phyloP scores from a whole-genome alignment of 768 basidiomycete species.

The Hemileccinum rubropunctum region DNA sequence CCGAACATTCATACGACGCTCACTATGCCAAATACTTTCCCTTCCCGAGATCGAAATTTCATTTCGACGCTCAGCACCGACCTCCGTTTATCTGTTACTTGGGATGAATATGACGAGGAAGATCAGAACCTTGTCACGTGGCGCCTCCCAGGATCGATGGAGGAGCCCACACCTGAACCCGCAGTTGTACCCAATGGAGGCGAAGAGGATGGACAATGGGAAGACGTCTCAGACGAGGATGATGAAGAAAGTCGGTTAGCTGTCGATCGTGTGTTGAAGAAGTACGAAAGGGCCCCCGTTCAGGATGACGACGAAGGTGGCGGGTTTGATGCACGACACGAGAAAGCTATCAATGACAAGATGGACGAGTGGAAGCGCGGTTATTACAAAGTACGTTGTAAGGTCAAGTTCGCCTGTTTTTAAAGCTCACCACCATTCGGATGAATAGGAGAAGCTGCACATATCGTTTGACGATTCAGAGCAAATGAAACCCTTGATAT shows the following conservation, averaged over 20 bases:
- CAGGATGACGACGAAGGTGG: conserved; percentile 67
- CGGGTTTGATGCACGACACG: conserved; percentile 77
- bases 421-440: conserved; percentile 11
- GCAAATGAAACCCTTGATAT: conserved; percentile 67
- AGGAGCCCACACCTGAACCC: conserved; percentile 32
- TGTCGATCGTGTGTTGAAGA: conserved; percentile 76
- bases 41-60: conserved; percentile 78
- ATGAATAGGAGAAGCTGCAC: conserved; percentile 74
- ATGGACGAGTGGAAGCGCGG: conserved; percentile 90
- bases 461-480: conserved; percentile 71
- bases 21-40: conserved; percentile 73
- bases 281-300: conserved; percentile 85
- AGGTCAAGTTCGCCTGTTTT: neutral
- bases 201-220: conserved; percentile 50
- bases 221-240: conserved; percentile 49
- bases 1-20: conserved; percentile 41
- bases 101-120: conserved; percentile 91
- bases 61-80: conserved; percentile 73
- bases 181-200: conserved; percentile 40
- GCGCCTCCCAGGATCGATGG: conserved; percentile 50
- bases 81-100: conserved; percentile 74
- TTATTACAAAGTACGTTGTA: conserved; percentile 84
- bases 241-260: conserved; percentile 75
- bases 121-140: conserved; percentile 75
- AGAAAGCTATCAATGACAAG: conserved; percentile 70